These are phyloP conservation scores for Cryptococcus hybrid DNA, from an alignment of 1,284 basidiomycete genomes.

Conservation along the genomic window DNA sequence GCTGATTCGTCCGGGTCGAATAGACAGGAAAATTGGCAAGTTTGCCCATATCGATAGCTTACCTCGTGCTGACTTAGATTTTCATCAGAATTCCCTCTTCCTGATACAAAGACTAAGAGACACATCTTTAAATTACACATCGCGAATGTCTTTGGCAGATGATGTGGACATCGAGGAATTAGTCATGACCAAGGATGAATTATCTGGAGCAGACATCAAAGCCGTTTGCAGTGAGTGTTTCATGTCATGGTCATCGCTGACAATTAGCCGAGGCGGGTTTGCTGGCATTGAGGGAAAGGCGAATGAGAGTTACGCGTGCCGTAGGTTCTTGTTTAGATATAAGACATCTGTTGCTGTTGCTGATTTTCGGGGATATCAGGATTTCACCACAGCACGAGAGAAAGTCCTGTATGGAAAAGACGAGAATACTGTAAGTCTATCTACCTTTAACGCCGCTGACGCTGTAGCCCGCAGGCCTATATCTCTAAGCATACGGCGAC, in stretches of 20 bases:
- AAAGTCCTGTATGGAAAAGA: slow-evolving; percentile 93
- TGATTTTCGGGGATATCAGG: slow-evolving; percentile 41
- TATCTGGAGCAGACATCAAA: slow-evolving; percentile 98
- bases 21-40: slow-evolving; percentile 88
- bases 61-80: slow-evolving; percentile 3
- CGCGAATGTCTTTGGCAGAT: slow-evolving; percentile 85
- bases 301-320: slow-evolving; percentile 94
- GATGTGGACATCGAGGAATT: slow-evolving; percentile 98
- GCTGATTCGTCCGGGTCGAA: slow-evolving; percentile 95
- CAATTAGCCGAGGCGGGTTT: slow-evolving; percentile 79
- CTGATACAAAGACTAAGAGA: slow-evolving; percentile 93
- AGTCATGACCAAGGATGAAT: slow-evolving; percentile 92
- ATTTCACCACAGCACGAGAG: slow-evolving; percentile 82
- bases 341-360: background rate
- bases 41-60: slow-evolving; percentile 18
- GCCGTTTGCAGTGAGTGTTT: slow-evolving; percentile 69
- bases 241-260: slow-evolving; percentile 10
- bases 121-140: slow-evolving; percentile 98
- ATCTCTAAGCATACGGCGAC: slow-evolving; percentile 11
- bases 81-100: slow-evolving; percentile 74
- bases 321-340: slow-evolving; percentile 18
- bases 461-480: slow-evolving; percentile 22
- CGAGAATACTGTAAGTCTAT: slow-evolving; percentile 65
- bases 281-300: slow-evolving; percentile 86
- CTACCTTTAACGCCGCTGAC: slow-evolving; percentile 7